Evolutionary conservation across 768 basidiomycete species (phyloP).

Genomic region (Russula brevipes): DNA sequence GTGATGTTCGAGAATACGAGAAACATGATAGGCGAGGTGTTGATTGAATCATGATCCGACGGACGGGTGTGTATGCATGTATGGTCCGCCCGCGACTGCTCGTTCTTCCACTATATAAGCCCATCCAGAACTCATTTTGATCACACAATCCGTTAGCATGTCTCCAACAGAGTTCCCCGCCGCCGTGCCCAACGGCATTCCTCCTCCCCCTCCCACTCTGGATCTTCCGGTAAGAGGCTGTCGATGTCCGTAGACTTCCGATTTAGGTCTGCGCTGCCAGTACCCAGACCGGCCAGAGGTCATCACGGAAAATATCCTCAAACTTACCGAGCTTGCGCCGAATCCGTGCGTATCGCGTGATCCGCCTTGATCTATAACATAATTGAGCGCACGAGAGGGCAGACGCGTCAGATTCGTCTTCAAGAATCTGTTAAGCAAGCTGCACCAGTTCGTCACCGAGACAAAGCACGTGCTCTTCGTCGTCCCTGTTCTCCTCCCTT

Average conservation of each 20-base stretch:
- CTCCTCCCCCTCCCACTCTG: constrained; percentile 37
- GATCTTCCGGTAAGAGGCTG: constrained; percentile 37
- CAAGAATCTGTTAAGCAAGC: constrained; percentile 52
- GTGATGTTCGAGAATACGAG: too few species aligned
- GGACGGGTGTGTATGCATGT: not conserved
- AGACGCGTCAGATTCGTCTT: constrained; percentile 46
- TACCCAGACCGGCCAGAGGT: constrained; percentile 45
- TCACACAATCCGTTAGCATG: not conserved
- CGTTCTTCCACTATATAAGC: not conserved
- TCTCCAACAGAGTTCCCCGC: constrained; percentile 2
- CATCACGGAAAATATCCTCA: constrained; percentile 45
- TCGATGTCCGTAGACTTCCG: not conserved
- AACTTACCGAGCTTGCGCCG: constrained; percentile 36
- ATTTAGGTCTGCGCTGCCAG: constrained; percentile 28
- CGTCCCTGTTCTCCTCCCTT: not conserved
- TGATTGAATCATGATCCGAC: too few species aligned
- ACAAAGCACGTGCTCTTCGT: constrained; percentile 41
- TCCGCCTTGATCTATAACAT: constrained; percentile 11
- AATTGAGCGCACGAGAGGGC: constrained; percentile 11
- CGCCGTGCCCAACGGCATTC: constrained; percentile 36
- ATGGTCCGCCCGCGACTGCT: not conserved
- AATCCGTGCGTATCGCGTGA: constrained; percentile 35
- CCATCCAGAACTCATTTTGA: not conserved
- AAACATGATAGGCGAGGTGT: too few species aligned
- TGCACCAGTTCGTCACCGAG: constrained; percentile 72